Evolutionary conservation across 768 basidiomycete species (phyloP), one percentile per base, ranked within the genome.

Genomic region (Leccinum boreale): DNA sequence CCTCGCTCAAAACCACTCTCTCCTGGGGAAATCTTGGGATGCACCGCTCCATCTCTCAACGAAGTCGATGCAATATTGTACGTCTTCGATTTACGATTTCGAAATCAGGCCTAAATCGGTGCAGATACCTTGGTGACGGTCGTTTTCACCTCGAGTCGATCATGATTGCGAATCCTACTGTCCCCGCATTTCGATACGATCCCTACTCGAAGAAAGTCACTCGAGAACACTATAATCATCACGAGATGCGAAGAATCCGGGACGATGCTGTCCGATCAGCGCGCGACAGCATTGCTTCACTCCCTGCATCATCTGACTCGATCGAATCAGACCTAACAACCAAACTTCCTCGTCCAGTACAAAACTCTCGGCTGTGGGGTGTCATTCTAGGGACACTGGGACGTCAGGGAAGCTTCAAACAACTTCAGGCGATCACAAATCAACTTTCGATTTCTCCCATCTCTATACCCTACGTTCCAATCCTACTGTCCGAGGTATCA

Each of bases 171-270:
- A 99, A 99, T 71, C 97, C 97, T 0, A 73, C 82, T 29, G 81
- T 98, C 17, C 94, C 97, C 11, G 95, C 97, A 0, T 99, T 97
- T 76, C 85, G 97, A 21, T 99, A 98, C 73, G 97, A 98, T 68
- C 97, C 97, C 4, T 99, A 98, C 73, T 92, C 94, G 21, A 99
- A 99, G 73, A 97, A 94, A 68, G 80, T 99, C 52, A 98, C 97
- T 2, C 78, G 93, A 57, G 97, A 99, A 69, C 81, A 85, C 4
- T 99, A 98, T 63, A 82, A 93, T 64, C 94, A 98, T 66, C 71
- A 75, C 9, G 89, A 94, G 75, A 99, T 99, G 97, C 83, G 87
- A 49, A 67, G 71, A 0, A 74, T 87, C 39, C 79, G 97, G 50
- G 81, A 86, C 44, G 78, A 89, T 31, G 94, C 94, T 0, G 85